Evolutionary conservation across 2,329 filamentous ascomycete genomes (phyloP), one percentile per base, ranked within the genome.

Genomic region (Fusarium nematophilum): DNA sequence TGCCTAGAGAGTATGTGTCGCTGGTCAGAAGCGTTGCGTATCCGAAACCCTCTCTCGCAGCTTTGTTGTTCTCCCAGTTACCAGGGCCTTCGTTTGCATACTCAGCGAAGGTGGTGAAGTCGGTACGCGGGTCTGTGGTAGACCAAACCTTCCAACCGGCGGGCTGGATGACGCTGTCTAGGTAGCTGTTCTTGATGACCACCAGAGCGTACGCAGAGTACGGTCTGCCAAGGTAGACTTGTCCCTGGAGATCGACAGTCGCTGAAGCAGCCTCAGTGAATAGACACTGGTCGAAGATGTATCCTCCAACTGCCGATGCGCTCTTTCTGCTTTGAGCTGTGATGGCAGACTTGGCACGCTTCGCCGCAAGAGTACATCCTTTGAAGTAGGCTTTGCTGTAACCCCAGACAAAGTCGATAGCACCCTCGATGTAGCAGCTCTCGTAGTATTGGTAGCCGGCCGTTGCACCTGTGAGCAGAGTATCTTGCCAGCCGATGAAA

Each of bases 71-170:
- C 9, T 66, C 65, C 64, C 65, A 67, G 33, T 59, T 64, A 42
- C 65, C 65, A 4, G 65, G 65, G 8, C 87, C 87, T 1, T 79
- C 79, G 70, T 90, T 90, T 30, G 66, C 75, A 65, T 83, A 89
- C 75, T 89, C 87, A 6, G 75, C 83, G 59, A 84, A 88, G 10
- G 76, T 72, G 3, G 88, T 81, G 70, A 53, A 79, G 76, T 86
- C 86, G 86, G 37, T 77, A 61, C 18, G 65, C 66, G 86, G 87
- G 86, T 7, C 86, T 81, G 2, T 81, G 76, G 14, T 74, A 49
- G 65, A 87, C 87, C 69, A 90, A 76, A 33, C 87, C 82, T 67
- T 67, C 65, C 65, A 68, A 11, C 65, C 65, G 0, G 57, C 53
- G 0, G 65, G 57, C n/a, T 46, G 74, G 71, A 68, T 61, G 5